Conservation (phyloP, 2,329 filamentous ascomycete genomes). For the Tothia fuscella region DNA sequence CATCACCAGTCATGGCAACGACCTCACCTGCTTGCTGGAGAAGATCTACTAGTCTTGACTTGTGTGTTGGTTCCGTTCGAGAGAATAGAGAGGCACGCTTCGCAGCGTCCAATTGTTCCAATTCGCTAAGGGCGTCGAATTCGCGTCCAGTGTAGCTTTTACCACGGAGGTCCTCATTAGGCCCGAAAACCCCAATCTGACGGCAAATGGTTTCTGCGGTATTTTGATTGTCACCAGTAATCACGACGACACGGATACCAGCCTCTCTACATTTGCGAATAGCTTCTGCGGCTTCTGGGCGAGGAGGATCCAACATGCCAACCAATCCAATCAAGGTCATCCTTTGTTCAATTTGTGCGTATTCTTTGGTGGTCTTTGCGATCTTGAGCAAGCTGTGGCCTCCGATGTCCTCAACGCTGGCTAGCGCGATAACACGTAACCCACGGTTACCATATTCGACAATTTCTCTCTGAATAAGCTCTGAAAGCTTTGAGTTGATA, state of each 20-base stretch:
- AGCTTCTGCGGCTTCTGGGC: conserved; percentile 76
- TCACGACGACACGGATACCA: conserved; percentile 93
- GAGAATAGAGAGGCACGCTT: conserved; percentile 86
- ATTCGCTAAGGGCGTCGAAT: conserved; percentile 72
- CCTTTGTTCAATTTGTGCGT: conserved; percentile 77
- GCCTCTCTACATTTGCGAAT: conserved; percentile 84
- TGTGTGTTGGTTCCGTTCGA: conserved; percentile 88
- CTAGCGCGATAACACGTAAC: conserved; percentile 87
- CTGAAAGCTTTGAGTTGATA: conserved; percentile 55
- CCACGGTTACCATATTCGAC: conserved; percentile 84
- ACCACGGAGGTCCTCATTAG: conserved; percentile 68
- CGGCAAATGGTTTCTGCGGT: conserved; percentile 97
- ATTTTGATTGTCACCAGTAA: conserved; percentile 95
- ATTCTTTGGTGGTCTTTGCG: conserved; percentile 75
- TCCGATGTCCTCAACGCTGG: conserved; percentile 65
- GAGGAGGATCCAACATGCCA: conserved; percentile 92
- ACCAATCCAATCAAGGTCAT: conserved; percentile 91
- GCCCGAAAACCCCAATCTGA: conserved; percentile 85
- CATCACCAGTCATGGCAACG: conserved; percentile 97
- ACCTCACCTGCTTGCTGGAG: conserved; percentile 88
- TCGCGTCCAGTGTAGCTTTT: conserved; percentile 95
- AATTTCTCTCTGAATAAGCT: conserved; percentile 65
- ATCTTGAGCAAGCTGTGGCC: conserved; percentile 56
- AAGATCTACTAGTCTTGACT: conserved; percentile 94
- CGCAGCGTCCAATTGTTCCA: conserved; percentile 72